phyloP scores from a whole-genome alignment of 495 filamentous ascomycete genomes.

The Penicillium daleae region DNA sequence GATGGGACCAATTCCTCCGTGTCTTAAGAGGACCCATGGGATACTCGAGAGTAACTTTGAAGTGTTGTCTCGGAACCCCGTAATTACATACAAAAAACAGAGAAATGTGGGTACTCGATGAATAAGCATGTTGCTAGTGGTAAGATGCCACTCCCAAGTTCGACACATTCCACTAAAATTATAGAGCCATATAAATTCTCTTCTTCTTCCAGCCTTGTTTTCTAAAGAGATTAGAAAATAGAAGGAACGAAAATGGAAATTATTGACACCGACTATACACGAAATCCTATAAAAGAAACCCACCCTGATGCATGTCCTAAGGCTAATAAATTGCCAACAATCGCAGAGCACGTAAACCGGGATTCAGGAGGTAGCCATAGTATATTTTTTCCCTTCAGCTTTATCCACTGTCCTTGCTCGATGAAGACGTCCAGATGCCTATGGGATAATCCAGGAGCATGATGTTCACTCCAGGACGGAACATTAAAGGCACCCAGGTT shows the following conservation, averaged over 20 bases:
- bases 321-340: neutral
- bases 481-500: conserved; percentile 8
- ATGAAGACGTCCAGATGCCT: conserved; percentile 8
- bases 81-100: too few relatives aligned
- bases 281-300: neutral
- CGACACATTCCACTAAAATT: too few relatives aligned
- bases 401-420: conserved; percentile 27
- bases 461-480: conserved; percentile 6
- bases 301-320: neutral
- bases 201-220: too few relatives aligned
- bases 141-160: too few relatives aligned
- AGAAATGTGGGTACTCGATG: too few relatives aligned
- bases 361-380: conserved; percentile 37
- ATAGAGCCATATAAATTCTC: too few relatives aligned
- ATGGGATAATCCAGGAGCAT: neutral
- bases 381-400: conserved; percentile 22
- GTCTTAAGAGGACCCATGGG: too few relatives aligned
- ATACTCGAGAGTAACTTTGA: too few relatives aligned
- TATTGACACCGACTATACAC: neutral
- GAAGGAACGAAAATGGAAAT: conserved; percentile 9
- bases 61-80: too few relatives aligned
- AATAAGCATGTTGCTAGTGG: too few relatives aligned
- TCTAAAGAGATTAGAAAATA: conserved; percentile 17
- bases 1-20: too few relatives aligned
- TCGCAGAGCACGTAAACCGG: conserved; percentile 22